Conservation (phyloP, 768 basidiomycete genomes). For the Pleurotus salmoneostramineus region DNA sequence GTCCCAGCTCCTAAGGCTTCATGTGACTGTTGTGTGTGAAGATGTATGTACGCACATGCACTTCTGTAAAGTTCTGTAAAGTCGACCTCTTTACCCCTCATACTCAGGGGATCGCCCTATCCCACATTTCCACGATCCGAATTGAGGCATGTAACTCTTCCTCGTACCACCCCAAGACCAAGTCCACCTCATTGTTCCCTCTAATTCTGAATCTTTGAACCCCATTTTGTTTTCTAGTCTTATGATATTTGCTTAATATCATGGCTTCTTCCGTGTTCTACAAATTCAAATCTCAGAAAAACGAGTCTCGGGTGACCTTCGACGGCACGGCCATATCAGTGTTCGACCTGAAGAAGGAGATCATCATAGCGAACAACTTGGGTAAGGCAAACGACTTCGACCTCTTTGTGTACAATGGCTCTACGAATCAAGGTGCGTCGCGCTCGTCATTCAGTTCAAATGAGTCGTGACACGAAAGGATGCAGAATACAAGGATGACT, state of each 20-base stretch:
- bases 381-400: conserved; percentile 98
- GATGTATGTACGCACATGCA: neutral
- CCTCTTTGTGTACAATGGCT: conserved; percentile 78
- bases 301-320: conserved; percentile 94
- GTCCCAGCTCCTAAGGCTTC: neutral
- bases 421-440: conserved; percentile 80
- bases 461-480: neutral
- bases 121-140: too few species aligned
- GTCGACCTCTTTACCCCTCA: too few species aligned
- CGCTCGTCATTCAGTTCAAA: neutral
- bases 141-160: too few species aligned
- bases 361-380: conserved; percentile 94
- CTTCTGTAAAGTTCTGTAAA: neutral
- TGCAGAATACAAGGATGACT: conserved; percentile 89
- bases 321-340: conserved; percentile 99
- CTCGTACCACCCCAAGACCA: too few species aligned
- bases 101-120: too few species aligned
- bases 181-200: neutral
- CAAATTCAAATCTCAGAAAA: conserved; percentile 93
- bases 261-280: conserved; percentile 97
- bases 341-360: conserved; percentile 98
- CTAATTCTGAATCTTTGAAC: conserved; percentile 18
- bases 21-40: neutral
- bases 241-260: conserved; percentile 31
- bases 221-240: conserved; percentile 21